Base-by-base conservation (phyloP, 768 basidiomycete species). In the Cubamyces lactineus region DNA sequence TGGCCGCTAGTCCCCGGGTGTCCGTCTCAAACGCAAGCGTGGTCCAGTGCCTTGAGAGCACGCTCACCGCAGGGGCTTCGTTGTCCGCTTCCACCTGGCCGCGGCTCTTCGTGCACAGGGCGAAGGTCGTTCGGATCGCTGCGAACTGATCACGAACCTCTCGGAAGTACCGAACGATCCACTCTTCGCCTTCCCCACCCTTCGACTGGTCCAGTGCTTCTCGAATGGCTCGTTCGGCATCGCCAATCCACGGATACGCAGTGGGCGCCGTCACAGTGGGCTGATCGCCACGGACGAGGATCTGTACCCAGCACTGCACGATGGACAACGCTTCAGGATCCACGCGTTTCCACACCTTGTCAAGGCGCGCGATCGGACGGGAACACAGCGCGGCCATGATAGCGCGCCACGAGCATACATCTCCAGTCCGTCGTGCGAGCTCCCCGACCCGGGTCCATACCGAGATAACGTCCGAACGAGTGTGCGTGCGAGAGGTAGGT, bases 321-420 rank as follows among this genome's bases (percentile, higher is more conserved):
- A 79, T 80, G 8, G 80, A 77, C 48, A 86, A 67, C 17, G 84
- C 84, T 21, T 79, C 77, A 0, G 82, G 71, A 60, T 91, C 88
- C 0, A 90, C 88, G 19, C 91, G 79, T 67, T 84, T 86, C 92
- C 92, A 94, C 5, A 80, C 89, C 72, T 91, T 92, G 52, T 87
- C 88, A 51, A 94, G 72, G 40, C 92, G 77, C 9, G 91, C 89
- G 21, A 94, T 80, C 17, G 92, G 88, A 26, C 86, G 78, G 16
- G 88, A 86, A 63, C 88, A 90, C 16, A 94, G 71, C 7, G 88
- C 92, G 13, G 81, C 78, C n/a, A 73, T 74, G 53, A 94, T 87
- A 1, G 91, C 91, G 43, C 78, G 81, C 89, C 89, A 94, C 15
- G 90, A 85, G 61, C 86, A 89, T 69, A 90, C 89, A 66, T 94